phyloP scores from a whole-genome alignment of 371 early-diverging fungal genomes.

The Apophysomyces ossiformis region DNA sequence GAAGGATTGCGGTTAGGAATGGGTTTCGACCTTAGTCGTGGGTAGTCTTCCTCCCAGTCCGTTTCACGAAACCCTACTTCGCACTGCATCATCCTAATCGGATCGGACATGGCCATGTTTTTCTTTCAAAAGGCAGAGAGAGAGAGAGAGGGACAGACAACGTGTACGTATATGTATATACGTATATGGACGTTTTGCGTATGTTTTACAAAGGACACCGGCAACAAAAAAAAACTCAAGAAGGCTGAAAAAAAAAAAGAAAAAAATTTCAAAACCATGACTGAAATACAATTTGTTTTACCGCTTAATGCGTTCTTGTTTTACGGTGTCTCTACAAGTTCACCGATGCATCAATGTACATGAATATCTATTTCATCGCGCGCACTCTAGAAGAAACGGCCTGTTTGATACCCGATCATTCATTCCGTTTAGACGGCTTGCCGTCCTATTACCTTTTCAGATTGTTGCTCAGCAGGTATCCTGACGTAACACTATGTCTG shows the following conservation, averaged over 20 bases:
- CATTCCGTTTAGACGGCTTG: not conserved
- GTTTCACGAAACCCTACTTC: not conserved
- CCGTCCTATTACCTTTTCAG: not conserved
- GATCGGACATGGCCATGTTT: constrained; percentile 8
- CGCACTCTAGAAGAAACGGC: too few relatives aligned
- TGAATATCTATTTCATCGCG: too few relatives aligned
- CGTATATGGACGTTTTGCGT: too few relatives aligned
- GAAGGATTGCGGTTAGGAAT: constrained; percentile 10
- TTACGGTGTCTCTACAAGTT: too few relatives aligned
- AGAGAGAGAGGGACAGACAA: not conserved
- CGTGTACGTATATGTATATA: too few relatives aligned
- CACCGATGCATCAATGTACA: too few relatives aligned
- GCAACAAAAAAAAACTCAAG: too few relatives aligned
- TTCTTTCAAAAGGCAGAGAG: not conserved
- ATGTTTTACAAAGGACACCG: too few relatives aligned
- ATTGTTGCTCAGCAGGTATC: not conserved
- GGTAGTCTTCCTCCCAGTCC: not conserved
- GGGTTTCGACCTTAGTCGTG: constrained; percentile 1
- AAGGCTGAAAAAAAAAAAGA: too few relatives aligned
- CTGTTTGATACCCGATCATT: not conserved
- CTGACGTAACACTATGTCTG: not conserved
- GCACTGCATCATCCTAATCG: not conserved
- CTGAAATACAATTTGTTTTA: too few relatives aligned
- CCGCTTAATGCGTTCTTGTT: too few relatives aligned
- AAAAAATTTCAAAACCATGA: too few relatives aligned